Evolutionary conservation across 2,329 filamentous ascomycete species (phyloP), one percentile per base, ranked within the genome.

Genomic region (Orbilia blumenaviensis): DNA sequence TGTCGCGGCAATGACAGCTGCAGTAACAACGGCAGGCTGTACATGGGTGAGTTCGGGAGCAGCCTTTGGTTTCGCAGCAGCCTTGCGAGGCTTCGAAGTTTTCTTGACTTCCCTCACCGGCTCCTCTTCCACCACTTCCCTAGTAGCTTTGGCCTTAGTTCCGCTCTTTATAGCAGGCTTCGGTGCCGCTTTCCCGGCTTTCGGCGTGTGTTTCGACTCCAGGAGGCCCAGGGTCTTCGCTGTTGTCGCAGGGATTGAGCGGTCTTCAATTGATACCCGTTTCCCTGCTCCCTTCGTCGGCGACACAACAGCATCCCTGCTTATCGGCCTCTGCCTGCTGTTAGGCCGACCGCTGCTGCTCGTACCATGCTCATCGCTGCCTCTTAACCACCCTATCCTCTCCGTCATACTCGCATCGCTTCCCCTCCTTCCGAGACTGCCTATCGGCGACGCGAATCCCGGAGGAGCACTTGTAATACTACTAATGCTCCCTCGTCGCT

Each of bases 351-450:
- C 63, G 23, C 56, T 44, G 4, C 56, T 61, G 38, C 36, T 18
- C 0, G 54, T 27, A 29, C 52, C 36, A 52, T 34, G 48, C 18
- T 66, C 64, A 21, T 68, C 63, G 16, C 16, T 32, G 2, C 58
- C 71, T 46, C 73, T 52, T 18, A 76, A 41, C 72, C 72, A 76
- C 2, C 72, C 72, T 36, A 76, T 76, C 64, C 72, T 68, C 56
- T 77, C 73, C 1, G 66, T 66, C 73, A 77, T 77, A 12, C 48
- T 60, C 5, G 73, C 58, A 66, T 77, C 73, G 41, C 73, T 77
- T 18, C 50, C 66, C 38, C 60, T 56, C 29, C 73, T 44, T 14
- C 46, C 58, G n/a, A 69, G 8, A n/a, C 46, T 25, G 3, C 38
- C 32, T 54, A 56, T 56, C 52, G 52, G 52, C 4, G 52, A 56